Evolutionary conservation across 139 green algal species (phyloP).

Genomic region (Tetraselmis striata): DNA sequence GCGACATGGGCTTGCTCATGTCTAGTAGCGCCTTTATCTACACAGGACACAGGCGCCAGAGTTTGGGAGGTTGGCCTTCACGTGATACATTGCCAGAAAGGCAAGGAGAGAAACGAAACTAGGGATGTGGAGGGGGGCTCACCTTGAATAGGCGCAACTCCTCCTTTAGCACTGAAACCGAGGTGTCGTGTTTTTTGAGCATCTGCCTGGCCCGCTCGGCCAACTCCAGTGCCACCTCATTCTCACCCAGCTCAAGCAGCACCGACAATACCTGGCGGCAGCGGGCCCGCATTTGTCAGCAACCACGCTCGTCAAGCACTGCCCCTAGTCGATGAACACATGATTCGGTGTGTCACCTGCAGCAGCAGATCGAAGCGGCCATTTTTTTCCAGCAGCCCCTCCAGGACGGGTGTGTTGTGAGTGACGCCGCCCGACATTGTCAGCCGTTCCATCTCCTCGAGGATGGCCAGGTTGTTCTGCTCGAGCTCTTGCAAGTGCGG

Average conservation of each 20-base stretch:
- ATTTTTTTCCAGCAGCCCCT: slow-evolving; percentile 18
- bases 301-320: no score
- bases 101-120: no score
- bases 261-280: background rate
- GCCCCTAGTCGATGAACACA: background rate
- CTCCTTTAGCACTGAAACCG: background rate
- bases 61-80: no score
- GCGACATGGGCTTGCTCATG: no score
- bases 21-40: no score
- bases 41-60: no score
- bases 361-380: slow-evolving; percentile 22
- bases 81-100: no score
- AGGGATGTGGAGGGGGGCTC: no score
- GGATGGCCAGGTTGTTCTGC: background rate
- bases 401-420: slow-evolving; percentile 7
- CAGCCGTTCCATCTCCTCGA: slow-evolving; percentile 17
- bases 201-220: background rate
- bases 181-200: background rate
- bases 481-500: slow-evolving; percentile 26
- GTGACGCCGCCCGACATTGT: background rate
- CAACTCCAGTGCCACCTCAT: background rate
- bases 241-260: background rate
- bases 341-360: background rate
- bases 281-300: background rate
- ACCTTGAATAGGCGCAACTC: background rate